phyloP scores from a whole-genome alignment of 1,284 basidiomycete genomes.

The Ceratobasidium sp. region DNA sequence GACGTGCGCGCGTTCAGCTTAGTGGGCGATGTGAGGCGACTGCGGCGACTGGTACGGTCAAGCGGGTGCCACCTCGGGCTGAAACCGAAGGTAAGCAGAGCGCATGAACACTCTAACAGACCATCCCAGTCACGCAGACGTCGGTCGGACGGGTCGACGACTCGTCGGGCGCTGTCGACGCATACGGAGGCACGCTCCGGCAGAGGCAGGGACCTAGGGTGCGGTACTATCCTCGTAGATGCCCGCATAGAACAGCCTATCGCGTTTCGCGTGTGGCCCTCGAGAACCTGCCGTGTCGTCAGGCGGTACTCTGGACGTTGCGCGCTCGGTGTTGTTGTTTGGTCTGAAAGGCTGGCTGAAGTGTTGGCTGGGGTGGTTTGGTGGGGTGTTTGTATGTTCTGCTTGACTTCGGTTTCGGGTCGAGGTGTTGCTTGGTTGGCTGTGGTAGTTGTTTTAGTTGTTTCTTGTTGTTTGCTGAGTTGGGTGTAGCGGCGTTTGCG shows the following conservation, averaged over 20 bases:
- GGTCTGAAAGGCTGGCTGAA: neutral
- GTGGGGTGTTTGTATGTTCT: no score
- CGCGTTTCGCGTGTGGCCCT: neutral
- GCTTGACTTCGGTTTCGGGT: no score
- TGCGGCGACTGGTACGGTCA: neutral
- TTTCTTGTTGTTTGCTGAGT: no score
- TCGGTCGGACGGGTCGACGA: neutral
- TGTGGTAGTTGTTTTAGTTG: no score
- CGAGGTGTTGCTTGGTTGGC: no score
- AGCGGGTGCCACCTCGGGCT: neutral
- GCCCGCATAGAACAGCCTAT: conserved; percentile 14
- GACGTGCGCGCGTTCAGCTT: neutral
- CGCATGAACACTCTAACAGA: neutral
- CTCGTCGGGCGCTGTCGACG: neutral
- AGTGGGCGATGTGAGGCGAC: neutral
- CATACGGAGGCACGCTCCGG: neutral
- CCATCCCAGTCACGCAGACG: neutral
- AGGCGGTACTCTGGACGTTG: no score
- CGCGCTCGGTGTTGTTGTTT: no score
- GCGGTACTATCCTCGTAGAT: neutral
- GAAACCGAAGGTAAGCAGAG: neutral
- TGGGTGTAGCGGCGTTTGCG: no score
- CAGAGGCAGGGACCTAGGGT: conserved; percentile 5
- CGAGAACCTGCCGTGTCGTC: no score
- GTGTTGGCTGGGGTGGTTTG: no score